phyloP scores from a whole-genome alignment of 2,329 filamentous ascomycete species.

The Waltergamsia citrina region DNA sequence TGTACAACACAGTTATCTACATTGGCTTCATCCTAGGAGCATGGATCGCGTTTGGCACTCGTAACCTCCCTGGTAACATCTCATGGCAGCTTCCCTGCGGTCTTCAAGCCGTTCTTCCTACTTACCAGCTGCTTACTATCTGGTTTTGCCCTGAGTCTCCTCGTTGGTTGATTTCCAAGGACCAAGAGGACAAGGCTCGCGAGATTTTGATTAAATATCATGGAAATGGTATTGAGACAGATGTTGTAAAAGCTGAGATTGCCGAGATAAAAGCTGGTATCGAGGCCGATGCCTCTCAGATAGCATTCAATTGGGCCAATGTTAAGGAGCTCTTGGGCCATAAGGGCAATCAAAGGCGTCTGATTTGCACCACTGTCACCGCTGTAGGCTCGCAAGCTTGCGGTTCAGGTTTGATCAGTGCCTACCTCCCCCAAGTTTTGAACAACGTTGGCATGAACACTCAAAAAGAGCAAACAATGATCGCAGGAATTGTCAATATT shows the following conservation, averaged over 20 bases:
- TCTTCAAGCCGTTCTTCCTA: slow-evolving; percentile 30
- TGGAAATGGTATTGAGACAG: slow-evolving; percentile 6
- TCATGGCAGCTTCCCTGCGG: slow-evolving; percentile 36
- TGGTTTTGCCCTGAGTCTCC: slow-evolving; percentile 32
- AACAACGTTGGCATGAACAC: too few species aligned
- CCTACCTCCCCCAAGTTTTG: too few species aligned
- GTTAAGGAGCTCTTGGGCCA: slow-evolving; percentile 2
- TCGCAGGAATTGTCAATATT: too few species aligned
- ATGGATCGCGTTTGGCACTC: slow-evolving; percentile 36
- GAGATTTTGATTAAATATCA: slow-evolving; percentile 16
- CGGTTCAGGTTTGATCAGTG: too few species aligned
- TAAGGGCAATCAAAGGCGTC: slow-evolving; percentile 6
- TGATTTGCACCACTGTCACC: slow-evolving; percentile 2
- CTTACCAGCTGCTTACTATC: slow-evolving; percentile 26
- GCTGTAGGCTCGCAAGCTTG: slow-evolving; percentile 6
- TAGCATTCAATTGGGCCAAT: slow-evolving; percentile 6
- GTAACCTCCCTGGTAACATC: slow-evolving; percentile 32
- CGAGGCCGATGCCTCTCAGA: slow-evolving; percentile 5
- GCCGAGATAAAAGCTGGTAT: slow-evolving; percentile 8
- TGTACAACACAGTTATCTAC: slow-evolving; percentile 10
- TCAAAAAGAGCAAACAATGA: slow-evolving; percentile 4
- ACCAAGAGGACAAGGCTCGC: slow-evolving; percentile 26
- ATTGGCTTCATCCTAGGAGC: slow-evolving; percentile 7
- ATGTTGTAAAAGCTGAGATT: slow-evolving; percentile 5
- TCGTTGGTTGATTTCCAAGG: slow-evolving; percentile 29